Percentiles rank a stretch among this genome's conserved stretches.
These are phyloP conservation scores for Podila clonocystis DNA, from an alignment of 192 early-diverging fungal species.

Conservation along the genomic window DNA sequence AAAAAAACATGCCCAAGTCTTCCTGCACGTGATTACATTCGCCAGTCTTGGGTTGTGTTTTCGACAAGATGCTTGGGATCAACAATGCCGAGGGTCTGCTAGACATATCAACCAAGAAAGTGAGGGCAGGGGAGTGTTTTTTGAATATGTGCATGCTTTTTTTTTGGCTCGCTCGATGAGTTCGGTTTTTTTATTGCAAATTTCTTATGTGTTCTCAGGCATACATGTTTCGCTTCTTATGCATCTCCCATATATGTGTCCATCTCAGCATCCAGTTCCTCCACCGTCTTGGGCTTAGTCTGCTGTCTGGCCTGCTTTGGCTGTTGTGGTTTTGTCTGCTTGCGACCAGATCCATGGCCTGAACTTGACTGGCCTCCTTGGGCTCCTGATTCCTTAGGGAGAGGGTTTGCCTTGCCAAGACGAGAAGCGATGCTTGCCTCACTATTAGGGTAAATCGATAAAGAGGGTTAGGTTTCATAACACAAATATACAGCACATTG, in stretches of 20 bases:
- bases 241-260: slow-evolving; percentile 63
- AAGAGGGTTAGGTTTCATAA: background rate
- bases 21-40: no score
- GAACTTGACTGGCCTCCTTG: slow-evolving; percentile 1
- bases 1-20: no score
- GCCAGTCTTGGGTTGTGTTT: no score
- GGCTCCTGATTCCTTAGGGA: slow-evolving; percentile 22
- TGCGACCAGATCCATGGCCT: background rate
- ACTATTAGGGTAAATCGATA: background rate
- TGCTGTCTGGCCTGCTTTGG: slow-evolving; percentile 20
- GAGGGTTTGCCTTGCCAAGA: slow-evolving; percentile 34
- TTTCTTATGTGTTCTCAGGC: no score
- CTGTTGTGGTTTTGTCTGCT: slow-evolving; percentile 14
- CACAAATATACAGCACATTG: background rate
- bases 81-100: no score
- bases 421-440: slow-evolving; percentile 48
- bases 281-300: slow-evolving; percentile 38
- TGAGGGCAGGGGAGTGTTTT: no score
- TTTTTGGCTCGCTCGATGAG: no score
- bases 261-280: slow-evolving; percentile 66
- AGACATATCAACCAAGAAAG: no score
- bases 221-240: slow-evolving; percentile 2
- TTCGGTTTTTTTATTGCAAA: background rate
- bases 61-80: no score
- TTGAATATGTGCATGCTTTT: no score